Percentiles rank a stretch among this genome's conserved stretches.
Conservation (phyloP, 208 protist species). For the Trypanosomatidae sp. region DNA sequence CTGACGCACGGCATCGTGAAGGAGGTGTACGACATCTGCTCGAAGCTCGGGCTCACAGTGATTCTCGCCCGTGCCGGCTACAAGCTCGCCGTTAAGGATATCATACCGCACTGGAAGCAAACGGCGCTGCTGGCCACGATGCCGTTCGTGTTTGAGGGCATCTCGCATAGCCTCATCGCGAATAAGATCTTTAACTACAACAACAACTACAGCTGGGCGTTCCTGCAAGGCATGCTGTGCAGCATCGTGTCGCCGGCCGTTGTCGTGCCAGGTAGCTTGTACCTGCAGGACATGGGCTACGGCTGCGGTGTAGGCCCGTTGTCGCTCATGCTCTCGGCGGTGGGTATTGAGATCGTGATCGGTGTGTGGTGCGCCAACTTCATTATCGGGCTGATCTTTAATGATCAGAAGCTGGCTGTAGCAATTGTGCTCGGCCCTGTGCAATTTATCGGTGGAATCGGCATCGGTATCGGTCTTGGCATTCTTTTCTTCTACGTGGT, state of each 20-base stretch:
- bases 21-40: conserved; percentile 55
- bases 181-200: conserved; percentile 70
- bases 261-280: conserved; percentile 69
- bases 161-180: conserved; percentile 71
- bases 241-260: conserved; percentile 75
- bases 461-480: conserved; percentile 61
- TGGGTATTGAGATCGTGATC: conserved; percentile 72
- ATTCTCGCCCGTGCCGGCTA: conserved; percentile 75
- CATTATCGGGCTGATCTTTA: conserved; percentile 74
- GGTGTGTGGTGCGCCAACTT: conserved; percentile 83
- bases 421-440: conserved; percentile 65
- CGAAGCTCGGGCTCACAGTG: conserved; percentile 70
- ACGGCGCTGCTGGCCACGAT: conserved; percentile 57
- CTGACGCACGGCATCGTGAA: conserved; percentile 60
- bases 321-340: conserved; percentile 71
- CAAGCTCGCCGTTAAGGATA: conserved; percentile 65
- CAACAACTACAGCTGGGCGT: conserved; percentile 74
- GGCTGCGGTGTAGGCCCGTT: conserved; percentile 53
- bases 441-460: conserved; percentile 66
- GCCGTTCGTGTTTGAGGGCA: conserved; percentile 63
- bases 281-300: conserved; percentile 76
- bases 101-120: conserved; percentile 74
- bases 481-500: conserved; percentile 69
- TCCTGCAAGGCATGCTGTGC: conserved; percentile 78
- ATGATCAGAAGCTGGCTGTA: conserved; percentile 46